phyloP scores from a whole-genome alignment of 2,329 filamentous ascomycete genomes.

The Penicillium fuscoglaucum region DNA sequence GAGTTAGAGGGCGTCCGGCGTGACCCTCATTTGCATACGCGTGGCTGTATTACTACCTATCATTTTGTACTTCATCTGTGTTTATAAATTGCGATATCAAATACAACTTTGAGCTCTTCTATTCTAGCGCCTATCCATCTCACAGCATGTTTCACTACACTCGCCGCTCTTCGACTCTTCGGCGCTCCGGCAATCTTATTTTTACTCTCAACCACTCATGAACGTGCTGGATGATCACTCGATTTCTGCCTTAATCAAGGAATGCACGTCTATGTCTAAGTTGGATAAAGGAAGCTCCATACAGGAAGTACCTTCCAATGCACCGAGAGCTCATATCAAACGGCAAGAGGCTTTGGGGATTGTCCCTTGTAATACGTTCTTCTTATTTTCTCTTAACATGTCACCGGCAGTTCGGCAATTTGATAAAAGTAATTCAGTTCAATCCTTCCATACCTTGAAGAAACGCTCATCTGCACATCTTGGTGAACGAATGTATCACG shows the following conservation, averaged over 20 bases:
- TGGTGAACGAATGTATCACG: not conserved
- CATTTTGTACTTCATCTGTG: conserved; percentile 13
- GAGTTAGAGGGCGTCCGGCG: conserved; percentile 13
- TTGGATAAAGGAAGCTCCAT: not conserved
- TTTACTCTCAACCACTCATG: not conserved
- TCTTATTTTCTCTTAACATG: not conserved
- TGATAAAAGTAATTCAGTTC: not conserved
- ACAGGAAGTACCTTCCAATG: not conserved
- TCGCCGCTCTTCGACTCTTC: not conserved
- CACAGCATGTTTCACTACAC: not conserved
- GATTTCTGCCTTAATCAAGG: not conserved
- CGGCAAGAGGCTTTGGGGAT: not conserved
- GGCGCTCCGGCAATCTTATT: not conserved
- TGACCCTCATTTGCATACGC: conserved; percentile 11
- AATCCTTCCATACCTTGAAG: not conserved
- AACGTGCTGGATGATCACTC: not conserved
- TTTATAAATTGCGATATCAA: conserved; percentile 14
- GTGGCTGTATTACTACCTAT: conserved; percentile 15
- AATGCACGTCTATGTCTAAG: not conserved
- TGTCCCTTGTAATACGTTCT: not conserved
- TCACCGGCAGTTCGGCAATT: not conserved
- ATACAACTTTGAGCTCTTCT: conserved; percentile 8
- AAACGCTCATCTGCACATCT: conserved; percentile 1
- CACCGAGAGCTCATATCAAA: not conserved
- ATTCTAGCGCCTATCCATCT: not conserved